Base-by-base conservation (phyloP, 352 stramenopile genomes). In the Pythium scleroteichum region DNA sequence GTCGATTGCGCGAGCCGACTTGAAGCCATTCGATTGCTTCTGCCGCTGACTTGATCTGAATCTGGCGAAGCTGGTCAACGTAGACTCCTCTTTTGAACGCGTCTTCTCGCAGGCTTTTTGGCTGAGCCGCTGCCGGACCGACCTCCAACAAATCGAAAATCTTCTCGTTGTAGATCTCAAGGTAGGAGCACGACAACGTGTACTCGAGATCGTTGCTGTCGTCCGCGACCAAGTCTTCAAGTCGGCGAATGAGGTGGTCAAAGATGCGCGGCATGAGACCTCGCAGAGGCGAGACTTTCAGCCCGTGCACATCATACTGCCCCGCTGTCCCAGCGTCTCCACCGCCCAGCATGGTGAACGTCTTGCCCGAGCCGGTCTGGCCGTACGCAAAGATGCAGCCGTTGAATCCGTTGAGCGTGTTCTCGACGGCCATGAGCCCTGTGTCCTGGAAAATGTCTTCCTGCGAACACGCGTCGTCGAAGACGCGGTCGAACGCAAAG, bases 81-180 rank as follows among this genome's bases (percentile, higher is more conserved):
- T 95, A 94, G 13, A 94, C 80, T 49, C 77, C 66, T 44, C 88
- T 88, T 17, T 81, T 84, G 20, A 72, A 72, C 7, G 74, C 72
- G 48, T 95, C 81, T 74, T 95, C 87, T 13, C 85, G 83, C 13
- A 95, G 61, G 33, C 66, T 79, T 56, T 94, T 94, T 0, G 79
- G 68, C 47, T 90, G 79, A 35, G 64, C 66, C 16, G 72, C 76
- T 3, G 65, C 58, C 5, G 75, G 73, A 17, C 55, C 78, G 1
- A 82, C 72, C 61, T 95, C 85, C 33, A 97, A 44, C 29, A 97
- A 62, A 64, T 97, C 88, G 57, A 88, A 94, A 17, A 97, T 63
- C 66, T 95, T 93, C 39, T 97, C 88, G 61, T 97, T 96, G 71
- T 97, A 97, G 59, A 97, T 96, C 55, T 97, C 87, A 27, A 97